Conservation (phyloP, 2,329 filamentous ascomycete species). For the Nemania serpens region DNA sequence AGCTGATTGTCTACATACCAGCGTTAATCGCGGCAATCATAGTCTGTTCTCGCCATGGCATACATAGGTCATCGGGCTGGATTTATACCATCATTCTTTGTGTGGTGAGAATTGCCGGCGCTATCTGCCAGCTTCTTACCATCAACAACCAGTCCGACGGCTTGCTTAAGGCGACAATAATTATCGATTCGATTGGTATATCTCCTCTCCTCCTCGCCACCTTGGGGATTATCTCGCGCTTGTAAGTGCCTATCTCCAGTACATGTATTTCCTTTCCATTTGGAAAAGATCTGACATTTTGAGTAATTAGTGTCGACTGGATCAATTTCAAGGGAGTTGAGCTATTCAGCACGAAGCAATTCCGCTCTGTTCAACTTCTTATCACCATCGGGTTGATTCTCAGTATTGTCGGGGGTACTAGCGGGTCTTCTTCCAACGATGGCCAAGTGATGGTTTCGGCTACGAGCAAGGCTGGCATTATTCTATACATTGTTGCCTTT, state of each 20-base stretch:
- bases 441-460: neutral
- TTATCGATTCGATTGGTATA: conserved; percentile 1
- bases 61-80: conserved; percentile 3
- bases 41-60: conserved; percentile 4
- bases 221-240: neutral
- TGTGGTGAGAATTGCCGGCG: conserved; percentile 1
- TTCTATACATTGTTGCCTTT: conserved; percentile 2
- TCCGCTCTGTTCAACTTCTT: conserved; percentile 2
- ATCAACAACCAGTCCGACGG: neutral
- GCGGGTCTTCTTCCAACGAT: neutral
- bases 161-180: neutral
- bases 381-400: conserved; percentile 2
- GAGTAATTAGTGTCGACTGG: neutral
- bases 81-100: conserved; percentile 2
- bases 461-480: neutral
- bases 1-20: conserved; percentile 4
- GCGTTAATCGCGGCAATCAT: neutral
- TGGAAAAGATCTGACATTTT: neutral
- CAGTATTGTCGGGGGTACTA: neutral
- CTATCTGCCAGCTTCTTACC: conserved; percentile 5
- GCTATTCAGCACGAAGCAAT: conserved; percentile 4
- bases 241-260: neutral
- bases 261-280: neutral
- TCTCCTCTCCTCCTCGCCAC: neutral
- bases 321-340: neutral